Evolutionary conservation across 2,329 filamentous ascomycete genomes (phyloP).

Genomic region (Aspergillus melleus): DNA sequence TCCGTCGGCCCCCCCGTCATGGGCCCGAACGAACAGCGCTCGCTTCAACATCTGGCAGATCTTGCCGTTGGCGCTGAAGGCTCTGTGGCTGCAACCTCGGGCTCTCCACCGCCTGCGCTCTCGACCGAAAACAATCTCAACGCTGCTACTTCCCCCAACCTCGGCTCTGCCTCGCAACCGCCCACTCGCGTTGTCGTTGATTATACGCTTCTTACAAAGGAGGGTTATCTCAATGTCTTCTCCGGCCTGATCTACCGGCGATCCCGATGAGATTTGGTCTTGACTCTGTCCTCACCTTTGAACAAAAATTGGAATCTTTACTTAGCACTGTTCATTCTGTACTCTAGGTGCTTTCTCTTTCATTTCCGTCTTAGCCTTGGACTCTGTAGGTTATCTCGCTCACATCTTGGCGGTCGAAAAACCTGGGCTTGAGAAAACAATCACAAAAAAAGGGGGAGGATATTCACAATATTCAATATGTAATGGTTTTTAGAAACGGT

Average conservation of each 20-base stretch:
- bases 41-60: constrained; percentile 45
- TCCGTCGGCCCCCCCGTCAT: constrained; percentile 34
- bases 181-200: constrained; percentile 38
- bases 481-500: constrained; percentile 3
- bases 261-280: constrained; percentile 19
- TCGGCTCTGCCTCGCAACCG: constrained; percentile 26
- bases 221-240: constrained; percentile 45
- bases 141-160: constrained; percentile 28
- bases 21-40: constrained; percentile 45
- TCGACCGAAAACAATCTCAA: constrained; percentile 24
- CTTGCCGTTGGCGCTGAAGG: constrained; percentile 46
- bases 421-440: neutral
- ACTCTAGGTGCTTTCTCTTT: neutral
- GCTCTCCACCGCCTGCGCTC: constrained; percentile 28
- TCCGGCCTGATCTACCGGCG: constrained; percentile 37
- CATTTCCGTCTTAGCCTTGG: neutral
- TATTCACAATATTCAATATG: neutral
- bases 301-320: neutral
- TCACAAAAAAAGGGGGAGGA: neutral
- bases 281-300: too few species aligned
- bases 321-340: neutral
- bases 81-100: constrained; percentile 30
- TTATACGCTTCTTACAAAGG: constrained; percentile 42
- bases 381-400: neutral
- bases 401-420: neutral